Percentiles rank a stretch among this genome's conserved stretches.
These are phyloP conservation scores for Zygnema cylindricum DNA, from an alignment of 139 green algal genomes.

Conservation along the genomic window DNA sequence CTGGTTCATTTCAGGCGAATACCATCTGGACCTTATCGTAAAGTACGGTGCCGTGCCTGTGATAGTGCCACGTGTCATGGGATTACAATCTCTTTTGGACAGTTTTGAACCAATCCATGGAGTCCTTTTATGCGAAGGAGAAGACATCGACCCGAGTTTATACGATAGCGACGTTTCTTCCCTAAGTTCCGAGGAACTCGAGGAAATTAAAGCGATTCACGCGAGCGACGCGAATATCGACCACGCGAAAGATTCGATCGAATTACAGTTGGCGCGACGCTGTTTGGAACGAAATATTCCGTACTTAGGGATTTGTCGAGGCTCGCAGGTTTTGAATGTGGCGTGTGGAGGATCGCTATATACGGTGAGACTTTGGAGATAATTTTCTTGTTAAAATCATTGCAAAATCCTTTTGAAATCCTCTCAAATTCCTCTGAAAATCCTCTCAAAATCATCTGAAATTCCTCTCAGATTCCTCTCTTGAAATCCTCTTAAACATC, in stretches of 20 bases:
- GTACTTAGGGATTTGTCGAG: slow-evolving; percentile 61
- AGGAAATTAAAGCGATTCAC: slow-evolving; percentile 53
- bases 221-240: slow-evolving; percentile 54
- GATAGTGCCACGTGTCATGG: slow-evolving; percentile 57
- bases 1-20: slow-evolving; percentile 41
- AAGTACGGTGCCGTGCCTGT: slow-evolving; percentile 56
- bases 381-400: too few relatives aligned
- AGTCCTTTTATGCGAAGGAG: slow-evolving; percentile 61
- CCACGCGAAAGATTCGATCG: slow-evolving; percentile 55
- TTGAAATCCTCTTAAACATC: too few relatives aligned
- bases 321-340: slow-evolving; percentile 58
- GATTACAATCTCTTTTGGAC: slow-evolving; percentile 54
- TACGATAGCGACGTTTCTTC: slow-evolving; percentile 38
- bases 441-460: too few relatives aligned
- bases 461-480: too few relatives aligned
- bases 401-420: too few relatives aligned
- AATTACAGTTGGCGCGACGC: slow-evolving; percentile 50
- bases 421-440: too few relatives aligned
- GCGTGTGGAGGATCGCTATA: slow-evolving; percentile 57
- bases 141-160: slow-evolving; percentile 61
- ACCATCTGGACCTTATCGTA: slow-evolving; percentile 62
- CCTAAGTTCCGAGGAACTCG: slow-evolving; percentile 54
- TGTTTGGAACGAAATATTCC: slow-evolving; percentile 61
- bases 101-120: slow-evolving; percentile 65
- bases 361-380: too few relatives aligned